A percentile compares a stretch with the other conserved stretches of the same genome.
Evolutionary conservation across 2,329 filamentous ascomycete species (phyloP).

Genomic region (Decorospora gaudefroyi): DNA sequence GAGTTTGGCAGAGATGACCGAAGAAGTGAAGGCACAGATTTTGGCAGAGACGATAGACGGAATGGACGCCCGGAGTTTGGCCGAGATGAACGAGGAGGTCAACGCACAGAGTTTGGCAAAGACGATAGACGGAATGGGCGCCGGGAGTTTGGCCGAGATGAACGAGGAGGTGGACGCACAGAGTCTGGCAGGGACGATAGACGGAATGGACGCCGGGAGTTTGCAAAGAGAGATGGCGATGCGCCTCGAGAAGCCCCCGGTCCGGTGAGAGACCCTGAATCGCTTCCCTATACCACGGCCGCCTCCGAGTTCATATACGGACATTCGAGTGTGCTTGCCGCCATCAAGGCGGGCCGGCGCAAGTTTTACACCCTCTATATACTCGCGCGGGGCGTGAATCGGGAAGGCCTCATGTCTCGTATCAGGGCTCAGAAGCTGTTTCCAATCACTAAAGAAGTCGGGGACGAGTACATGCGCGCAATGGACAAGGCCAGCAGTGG

Average conservation of each 20-base stretch:
- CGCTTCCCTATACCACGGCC: slow-evolving; percentile 76
- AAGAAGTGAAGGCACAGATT: too few species aligned
- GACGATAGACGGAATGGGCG: too few species aligned
- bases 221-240: neutral
- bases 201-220: too few species aligned
- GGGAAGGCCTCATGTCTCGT: slow-evolving; percentile 26
- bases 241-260: too few species aligned
- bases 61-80: too few species aligned
- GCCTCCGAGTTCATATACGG: slow-evolving; percentile 93
- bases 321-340: slow-evolving; percentile 76
- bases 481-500: slow-evolving; percentile 83
- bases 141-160: too few species aligned
- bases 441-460: slow-evolving; percentile 56
- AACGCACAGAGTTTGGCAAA: too few species aligned
- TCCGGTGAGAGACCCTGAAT: slow-evolving; percentile 18
- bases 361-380: slow-evolving; percentile 86
- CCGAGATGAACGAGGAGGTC: too few species aligned
- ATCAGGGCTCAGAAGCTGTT: slow-evolving; percentile 27
- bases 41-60: too few species aligned
- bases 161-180: too few species aligned
- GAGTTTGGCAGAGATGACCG: too few species aligned
- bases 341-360: slow-evolving; percentile 69
- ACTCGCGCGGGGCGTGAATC: slow-evolving; percentile 34
- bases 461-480: slow-evolving; percentile 64
- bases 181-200: too few species aligned